Evolutionary conservation across 163 green algal species (phyloP).

Genomic region (Scenedesmus sp.): DNA sequence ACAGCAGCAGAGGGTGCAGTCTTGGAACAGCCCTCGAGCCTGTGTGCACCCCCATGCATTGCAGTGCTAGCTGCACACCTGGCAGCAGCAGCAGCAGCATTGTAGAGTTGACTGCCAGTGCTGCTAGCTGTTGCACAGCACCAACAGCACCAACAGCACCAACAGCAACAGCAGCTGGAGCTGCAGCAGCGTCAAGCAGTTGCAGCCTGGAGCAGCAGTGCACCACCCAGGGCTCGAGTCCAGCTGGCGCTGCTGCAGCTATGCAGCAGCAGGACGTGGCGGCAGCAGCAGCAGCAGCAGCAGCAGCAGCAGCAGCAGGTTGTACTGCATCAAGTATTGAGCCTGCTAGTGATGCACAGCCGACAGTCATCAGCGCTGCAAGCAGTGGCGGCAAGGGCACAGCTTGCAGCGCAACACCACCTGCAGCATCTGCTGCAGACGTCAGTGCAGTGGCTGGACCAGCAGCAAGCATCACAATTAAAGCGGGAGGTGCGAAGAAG

Average conservation of each 20-base stretch:
- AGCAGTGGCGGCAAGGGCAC: neutral
- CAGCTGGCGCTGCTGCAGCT: neutral
- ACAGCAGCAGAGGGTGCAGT: neutral
- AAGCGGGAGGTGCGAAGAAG: neutral
- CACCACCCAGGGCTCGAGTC: neutral
- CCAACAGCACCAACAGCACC: neutral
- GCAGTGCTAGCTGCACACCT: neutral
- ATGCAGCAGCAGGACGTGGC: neutral
- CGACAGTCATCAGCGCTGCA: neutral
- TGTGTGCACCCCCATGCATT: neutral
- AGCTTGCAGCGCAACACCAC: neutral
- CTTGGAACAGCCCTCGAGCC: neutral
- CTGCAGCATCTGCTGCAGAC: neutral
- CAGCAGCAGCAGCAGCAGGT: conserved; percentile 26
- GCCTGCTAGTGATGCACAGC: neutral
- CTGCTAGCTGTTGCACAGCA: neutral
- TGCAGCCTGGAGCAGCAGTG: neutral
- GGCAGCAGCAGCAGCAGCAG: neutral
- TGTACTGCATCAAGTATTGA: neutral
- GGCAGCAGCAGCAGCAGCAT: neutral
- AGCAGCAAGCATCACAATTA: neutral
- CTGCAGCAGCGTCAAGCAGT: neutral
- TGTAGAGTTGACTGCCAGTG: neutral
- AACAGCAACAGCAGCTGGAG: neutral
- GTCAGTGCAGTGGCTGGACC: neutral